A percentile compares a stretch with the other conserved stretches of the same genome.
phyloP scores from a whole-genome alignment of 2,329 filamentous ascomycete genomes.

The Hortaea werneckii region DNA sequence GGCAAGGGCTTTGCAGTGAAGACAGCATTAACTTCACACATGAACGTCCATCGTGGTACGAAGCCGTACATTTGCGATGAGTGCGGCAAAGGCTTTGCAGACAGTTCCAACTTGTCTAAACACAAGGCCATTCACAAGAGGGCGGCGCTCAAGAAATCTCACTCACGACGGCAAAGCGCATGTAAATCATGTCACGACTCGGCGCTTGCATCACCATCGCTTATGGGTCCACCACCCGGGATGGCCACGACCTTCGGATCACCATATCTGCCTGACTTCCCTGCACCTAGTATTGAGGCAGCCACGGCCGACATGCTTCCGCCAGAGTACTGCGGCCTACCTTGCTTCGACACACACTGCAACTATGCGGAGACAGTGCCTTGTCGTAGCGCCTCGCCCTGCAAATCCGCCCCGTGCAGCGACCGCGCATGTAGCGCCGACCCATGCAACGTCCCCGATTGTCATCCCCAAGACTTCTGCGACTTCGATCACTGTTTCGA shows the following conservation, averaged over 20 bases:
- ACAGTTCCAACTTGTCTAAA: conserved; percentile 26
- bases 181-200: not conserved
- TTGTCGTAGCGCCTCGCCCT: conserved; percentile 10
- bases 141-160: conserved; percentile 3
- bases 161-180: not conserved
- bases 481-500: conserved; percentile 1
- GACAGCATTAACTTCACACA: conserved; percentile 48
- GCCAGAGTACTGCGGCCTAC: conserved; percentile 5
- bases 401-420: conserved; percentile 7
- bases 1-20: conserved; percentile 55
- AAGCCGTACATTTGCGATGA: conserved; percentile 35
- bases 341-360: conserved; percentile 11
- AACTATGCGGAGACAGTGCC: conserved; percentile 1
- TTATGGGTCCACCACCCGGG: not conserved
- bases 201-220: not conserved
- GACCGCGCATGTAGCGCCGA: conserved; percentile 2
- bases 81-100: conserved; percentile 26
- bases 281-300: conserved; percentile 3
- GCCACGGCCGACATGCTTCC: not conserved
- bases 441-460: conserved; percentile 3
- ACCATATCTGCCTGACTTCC: not conserved
- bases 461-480: conserved; percentile 2
- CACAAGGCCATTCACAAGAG: conserved; percentile 17
- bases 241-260: not conserved
- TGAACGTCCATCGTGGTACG: conserved; percentile 45